Evolutionary conservation across 169 alveolate genomes (phyloP).

Genomic region (Plasmodium knowlesi): DNA sequence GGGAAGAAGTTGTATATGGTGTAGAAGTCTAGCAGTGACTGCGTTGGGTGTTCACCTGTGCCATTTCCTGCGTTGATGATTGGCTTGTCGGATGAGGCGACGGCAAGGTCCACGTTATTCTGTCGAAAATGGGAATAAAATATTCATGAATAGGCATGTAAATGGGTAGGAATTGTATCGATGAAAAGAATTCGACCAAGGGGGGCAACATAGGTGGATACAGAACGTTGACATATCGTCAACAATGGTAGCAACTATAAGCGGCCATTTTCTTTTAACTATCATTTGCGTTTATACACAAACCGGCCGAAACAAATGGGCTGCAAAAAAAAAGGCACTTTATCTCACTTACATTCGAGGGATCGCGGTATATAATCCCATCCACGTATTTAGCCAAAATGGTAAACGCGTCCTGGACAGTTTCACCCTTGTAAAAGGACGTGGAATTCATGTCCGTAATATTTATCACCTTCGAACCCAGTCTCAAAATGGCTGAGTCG

Average conservation of each 20-base stretch:
- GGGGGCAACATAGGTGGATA: neutral
- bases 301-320: neutral
- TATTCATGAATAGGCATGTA: neutral
- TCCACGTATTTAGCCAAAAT: constrained; percentile 84
- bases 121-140: constrained; percentile 2
- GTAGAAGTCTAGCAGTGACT: constrained; percentile 87
- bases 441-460: constrained; percentile 79
- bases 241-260: neutral
- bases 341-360: constrained; percentile 53
- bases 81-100: constrained; percentile 76
- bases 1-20: constrained; percentile 84
- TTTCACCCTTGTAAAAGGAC: constrained; percentile 85
- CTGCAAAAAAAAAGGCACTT: neutral
- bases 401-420: constrained; percentile 85
- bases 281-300: neutral
- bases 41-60: constrained; percentile 90
- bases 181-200: neutral
- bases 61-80: constrained; percentile 90
- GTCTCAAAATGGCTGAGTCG: constrained; percentile 86
- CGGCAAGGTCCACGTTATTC: constrained; percentile 70
- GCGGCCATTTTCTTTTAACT: neutral
- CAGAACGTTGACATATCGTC: neutral
- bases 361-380: constrained; percentile 79
- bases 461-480: constrained; percentile 85
- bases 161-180: neutral